Evolutionary conservation across 306 rosid species (phyloP).

Genomic region (Vachellia collinsii): DNA sequence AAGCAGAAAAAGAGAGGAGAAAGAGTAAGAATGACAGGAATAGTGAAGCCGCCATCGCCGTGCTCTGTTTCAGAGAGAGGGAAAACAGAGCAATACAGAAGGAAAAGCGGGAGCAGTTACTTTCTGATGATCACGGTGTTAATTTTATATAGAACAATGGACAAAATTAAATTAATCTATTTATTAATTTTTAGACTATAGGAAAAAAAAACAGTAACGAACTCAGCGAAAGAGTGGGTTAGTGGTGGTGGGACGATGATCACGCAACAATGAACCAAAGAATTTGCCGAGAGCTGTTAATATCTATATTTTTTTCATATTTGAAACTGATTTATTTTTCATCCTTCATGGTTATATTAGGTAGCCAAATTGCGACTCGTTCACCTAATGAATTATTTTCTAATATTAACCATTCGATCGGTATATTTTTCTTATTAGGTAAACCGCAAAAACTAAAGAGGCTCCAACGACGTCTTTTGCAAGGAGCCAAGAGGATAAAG

Average conservation of each 20-base stretch:
- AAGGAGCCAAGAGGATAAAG: too few relatives aligned
- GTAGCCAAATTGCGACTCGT: constrained; percentile 7
- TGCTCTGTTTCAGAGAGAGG: constrained; percentile 28
- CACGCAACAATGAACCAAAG: neutral
- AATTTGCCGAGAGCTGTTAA: neutral
- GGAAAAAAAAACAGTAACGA: neutral
- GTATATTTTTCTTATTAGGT: neutral
- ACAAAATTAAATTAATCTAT: too few relatives aligned
- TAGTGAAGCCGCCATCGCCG: constrained; percentile 50
- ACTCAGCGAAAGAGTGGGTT: neutral
- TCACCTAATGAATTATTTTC: neutral
- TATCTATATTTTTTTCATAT: neutral
- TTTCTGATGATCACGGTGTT: neutral
- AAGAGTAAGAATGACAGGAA: constrained; percentile 9
- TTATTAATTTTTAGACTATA: too few relatives aligned
- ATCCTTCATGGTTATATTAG: neutral
- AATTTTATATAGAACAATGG: constrained; percentile 40
- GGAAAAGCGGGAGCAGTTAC: neutral
- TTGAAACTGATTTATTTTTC: neutral
- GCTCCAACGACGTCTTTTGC: neutral
- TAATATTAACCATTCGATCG: neutral
- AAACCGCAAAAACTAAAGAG: neutral
- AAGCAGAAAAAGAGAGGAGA: constrained; percentile 23
- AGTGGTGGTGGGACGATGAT: neutral
- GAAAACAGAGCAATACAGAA: constrained; percentile 20